Base-by-base conservation (phyloP, 768 basidiomycete species). In the Hebeloma cylindrosporum region DNA sequence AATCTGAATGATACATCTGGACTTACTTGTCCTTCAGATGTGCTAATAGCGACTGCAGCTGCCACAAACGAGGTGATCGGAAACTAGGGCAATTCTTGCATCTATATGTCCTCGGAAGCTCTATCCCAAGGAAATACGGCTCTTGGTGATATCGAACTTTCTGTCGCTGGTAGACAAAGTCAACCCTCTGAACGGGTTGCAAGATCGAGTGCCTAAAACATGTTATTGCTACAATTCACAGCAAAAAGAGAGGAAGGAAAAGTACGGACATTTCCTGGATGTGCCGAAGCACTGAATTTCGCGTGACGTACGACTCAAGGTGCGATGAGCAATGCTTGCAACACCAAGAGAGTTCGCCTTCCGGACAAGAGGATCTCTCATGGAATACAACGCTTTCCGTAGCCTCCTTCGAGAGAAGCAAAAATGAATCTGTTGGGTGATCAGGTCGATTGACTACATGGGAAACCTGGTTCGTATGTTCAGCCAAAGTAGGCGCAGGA, bases 321-420 rank as follows among this genome's bases (percentile, higher is more conserved):
- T 37, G 21, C 26, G 7, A 7, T 8, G 35, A n/a, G 26, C 45
- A 46, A n/a, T 22, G 35, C 21, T 18, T 46, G 29, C 45, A 46
- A 7, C 35, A 16, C 45, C 45, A 46, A 5, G 10, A 21, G 6
- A 5, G 37, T 11, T 7, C n/a, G 29, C 16, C 21, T 8, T 35
- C 35, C 16, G 17, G 16, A 5, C 28, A 29, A 39, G 10, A 38
- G 7, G 36, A n/a, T 13, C 14, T 14, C 39, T 46, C 45, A 22
- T 46, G 45, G 16, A 46, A 46, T 4, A 31, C 22, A 11, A 46
- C 35, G 4, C 35, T 38, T 16, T 46, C 37, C n/a, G n/a, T 16
- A 5, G 31, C 20, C 22, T 46, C 37, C 18, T 37, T 14, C 1
- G 45, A 22, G 16, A 46, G 13, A 18, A 22, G 26, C 22, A n/a